Conservation (phyloP, 805 yeast genomes). For the Ogataea neopini region DNA sequence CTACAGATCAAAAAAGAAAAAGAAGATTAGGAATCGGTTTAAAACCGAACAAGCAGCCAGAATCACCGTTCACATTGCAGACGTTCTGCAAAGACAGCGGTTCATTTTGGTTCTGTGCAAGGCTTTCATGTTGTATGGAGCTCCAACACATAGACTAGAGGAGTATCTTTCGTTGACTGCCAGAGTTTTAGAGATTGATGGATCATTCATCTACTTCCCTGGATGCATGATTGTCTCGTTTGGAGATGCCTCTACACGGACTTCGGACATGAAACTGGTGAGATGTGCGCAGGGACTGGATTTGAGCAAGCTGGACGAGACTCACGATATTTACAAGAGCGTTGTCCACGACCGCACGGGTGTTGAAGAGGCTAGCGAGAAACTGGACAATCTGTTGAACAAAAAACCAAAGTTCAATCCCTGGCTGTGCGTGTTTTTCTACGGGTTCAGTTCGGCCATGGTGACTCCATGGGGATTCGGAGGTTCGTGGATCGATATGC, state of each 20-base stretch:
- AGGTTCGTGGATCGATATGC: conserved; percentile 86
- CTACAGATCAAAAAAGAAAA: conserved; percentile 26
- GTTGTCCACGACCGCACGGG: conserved; percentile 89
- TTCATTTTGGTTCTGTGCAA: conserved; percentile 84
- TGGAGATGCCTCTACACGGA: conserved; percentile 92
- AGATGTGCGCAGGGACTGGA: conserved; percentile 89
- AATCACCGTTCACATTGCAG: conserved; percentile 92
- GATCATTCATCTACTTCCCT: conserved; percentile 88
- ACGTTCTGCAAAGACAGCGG: conserved; percentile 80
- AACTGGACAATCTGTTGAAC: conserved; percentile 67
- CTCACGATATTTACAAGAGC: conserved; percentile 80
- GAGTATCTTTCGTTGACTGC: conserved; percentile 93
- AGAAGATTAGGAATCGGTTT: conserved; percentile 30
- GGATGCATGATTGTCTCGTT: conserved; percentile 95
- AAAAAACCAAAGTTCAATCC: conserved; percentile 65
- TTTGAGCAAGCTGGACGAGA: conserved; percentile 74
- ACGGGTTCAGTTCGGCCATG: conserved; percentile 76
- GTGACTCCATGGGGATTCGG: conserved; percentile 89
- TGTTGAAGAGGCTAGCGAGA: conserved; percentile 79
- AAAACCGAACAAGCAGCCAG: conserved; percentile 55
- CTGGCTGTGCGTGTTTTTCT: conserved; percentile 76
- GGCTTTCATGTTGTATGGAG: conserved; percentile 91
- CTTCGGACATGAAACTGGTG: conserved; percentile 89
- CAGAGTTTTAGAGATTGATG: conserved; percentile 88
- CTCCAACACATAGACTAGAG: conserved; percentile 93